Percentiles rank a stretch among this genome's conserved stretches.
phyloP scores from a whole-genome alignment of 164 flowering plant species.

The Sedum album region DNA sequence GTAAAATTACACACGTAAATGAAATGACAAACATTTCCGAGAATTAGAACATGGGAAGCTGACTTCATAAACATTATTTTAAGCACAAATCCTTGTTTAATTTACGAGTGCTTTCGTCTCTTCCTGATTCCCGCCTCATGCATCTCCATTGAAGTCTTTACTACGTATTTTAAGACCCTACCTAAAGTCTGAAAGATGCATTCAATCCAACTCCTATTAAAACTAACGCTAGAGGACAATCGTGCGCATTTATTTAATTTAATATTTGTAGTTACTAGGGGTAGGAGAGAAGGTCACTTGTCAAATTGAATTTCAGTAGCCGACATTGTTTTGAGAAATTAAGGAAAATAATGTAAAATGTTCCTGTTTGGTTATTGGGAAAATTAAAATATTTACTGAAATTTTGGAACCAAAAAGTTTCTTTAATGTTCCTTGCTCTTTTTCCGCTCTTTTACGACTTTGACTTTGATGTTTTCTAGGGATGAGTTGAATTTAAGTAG shows the following conservation, averaged over 20 bases:
- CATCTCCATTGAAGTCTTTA: background rate
- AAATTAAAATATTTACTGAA: background rate
- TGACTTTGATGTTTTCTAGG: background rate
- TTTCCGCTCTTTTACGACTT: background rate
- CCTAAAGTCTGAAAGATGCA: background rate
- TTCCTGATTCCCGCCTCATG: background rate
- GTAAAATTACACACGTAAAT: too few relatives aligned
- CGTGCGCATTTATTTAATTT: background rate
- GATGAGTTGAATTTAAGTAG: background rate
- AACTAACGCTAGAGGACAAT: background rate
- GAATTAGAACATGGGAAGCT: conserved; percentile 1
- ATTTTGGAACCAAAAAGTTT: background rate
- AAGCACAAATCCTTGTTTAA: background rate
- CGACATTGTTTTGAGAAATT: background rate
- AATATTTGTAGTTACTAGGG: background rate
- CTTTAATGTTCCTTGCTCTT: background rate
- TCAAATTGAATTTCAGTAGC: too few relatives aligned
- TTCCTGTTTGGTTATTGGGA: background rate
- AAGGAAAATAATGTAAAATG: background rate
- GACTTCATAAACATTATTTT: background rate
- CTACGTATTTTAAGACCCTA: background rate
- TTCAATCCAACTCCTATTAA: background rate
- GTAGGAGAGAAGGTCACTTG: background rate
- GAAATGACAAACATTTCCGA: background rate
- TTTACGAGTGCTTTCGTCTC: background rate